A percentile compares a stretch with the other conserved stretches of the same genome.
phyloP scores from a whole-genome alignment of 129 eudicot genomes.

The Centrapalus pauciflorus region DNA sequence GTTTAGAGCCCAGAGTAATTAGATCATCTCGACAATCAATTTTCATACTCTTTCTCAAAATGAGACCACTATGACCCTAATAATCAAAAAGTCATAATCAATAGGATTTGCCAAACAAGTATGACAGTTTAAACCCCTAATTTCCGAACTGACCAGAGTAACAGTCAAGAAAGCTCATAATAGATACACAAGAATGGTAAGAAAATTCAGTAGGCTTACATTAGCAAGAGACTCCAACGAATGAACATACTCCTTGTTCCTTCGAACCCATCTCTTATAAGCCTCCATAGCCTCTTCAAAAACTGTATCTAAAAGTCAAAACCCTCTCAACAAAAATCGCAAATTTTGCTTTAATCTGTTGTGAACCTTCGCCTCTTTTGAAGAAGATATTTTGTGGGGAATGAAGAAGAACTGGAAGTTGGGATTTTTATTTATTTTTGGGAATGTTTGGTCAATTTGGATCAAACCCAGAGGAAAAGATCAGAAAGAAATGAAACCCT shows the following conservation, averaged over 20 bases:
- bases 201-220: slow-evolving; percentile 48
- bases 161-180: neutral
- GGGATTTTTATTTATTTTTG: slow-evolving; percentile 8
- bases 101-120: neutral
- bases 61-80: neutral
- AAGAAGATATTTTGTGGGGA: neutral
- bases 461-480: slow-evolving; percentile 4
- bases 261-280: slow-evolving; percentile 91
- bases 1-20: neutral
- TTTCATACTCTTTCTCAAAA: neutral
- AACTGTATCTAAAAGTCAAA: slow-evolving; percentile 18
- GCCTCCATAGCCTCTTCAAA: slow-evolving; percentile 60
- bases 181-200: neutral
- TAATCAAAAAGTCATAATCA: neutral
- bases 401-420: neutral
- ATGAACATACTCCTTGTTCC: slow-evolving; percentile 76
- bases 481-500: slow-evolving; percentile 17
- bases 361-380: neutral
- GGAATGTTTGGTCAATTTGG: slow-evolving; percentile 19
- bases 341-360: slow-evolving; percentile 1
- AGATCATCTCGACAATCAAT: neutral
- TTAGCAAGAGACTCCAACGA: slow-evolving; percentile 78
- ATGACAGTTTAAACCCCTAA: neutral
- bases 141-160: slow-evolving; percentile 6
- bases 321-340: slow-evolving; percentile 12